A percentile compares a stretch with the other conserved stretches of the same genome.
phyloP scores from a whole-genome alignment of 164 flowering plant genomes.

The Houttuynia cordata region DNA sequence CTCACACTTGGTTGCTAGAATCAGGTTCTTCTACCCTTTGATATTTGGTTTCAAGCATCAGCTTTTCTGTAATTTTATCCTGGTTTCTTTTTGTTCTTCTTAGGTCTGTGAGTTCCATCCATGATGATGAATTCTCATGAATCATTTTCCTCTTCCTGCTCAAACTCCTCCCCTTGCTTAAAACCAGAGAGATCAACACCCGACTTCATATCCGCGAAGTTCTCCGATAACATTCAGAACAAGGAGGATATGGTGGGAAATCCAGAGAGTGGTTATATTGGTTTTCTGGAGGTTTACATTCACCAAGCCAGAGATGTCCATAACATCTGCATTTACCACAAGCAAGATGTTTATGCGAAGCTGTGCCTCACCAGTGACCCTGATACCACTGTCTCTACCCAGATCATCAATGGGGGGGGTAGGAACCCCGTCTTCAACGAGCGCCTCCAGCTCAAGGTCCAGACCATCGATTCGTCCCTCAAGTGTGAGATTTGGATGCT shows the following conservation, averaged over 20 bases:
- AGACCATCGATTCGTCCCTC: conserved; percentile 47
- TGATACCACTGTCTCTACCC: conserved; percentile 51
- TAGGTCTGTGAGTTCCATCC: not conserved
- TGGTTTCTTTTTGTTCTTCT: not conserved
- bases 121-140: conserved; percentile 58
- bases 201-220: conserved; percentile 10
- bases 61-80: not conserved
- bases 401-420: conserved; percentile 86
- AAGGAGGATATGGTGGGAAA: conserved; percentile 14
- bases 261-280: conserved; percentile 25
- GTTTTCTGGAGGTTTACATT: conserved; percentile 62
- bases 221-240: conserved; percentile 8
- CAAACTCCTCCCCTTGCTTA: conserved; percentile 20
- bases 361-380: conserved; percentile 72
- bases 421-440: conserved; percentile 81
- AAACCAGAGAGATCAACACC: conserved; percentile 30
- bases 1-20: too few relatives aligned
- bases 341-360: conserved; percentile 99
- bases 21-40: too few relatives aligned
- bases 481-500: conserved; percentile 98
- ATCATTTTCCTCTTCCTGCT: conserved; percentile 50
- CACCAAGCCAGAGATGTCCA: conserved; percentile 92
- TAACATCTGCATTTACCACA: conserved; percentile 95
- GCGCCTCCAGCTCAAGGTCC: conserved; percentile 41
- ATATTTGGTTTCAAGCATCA: too few relatives aligned